Percentiles rank a stretch among this genome's conserved stretches.
Evolutionary conservation across 257 asterid genomes (phyloP).

Genomic region (Solanum sparsipilum): DNA sequence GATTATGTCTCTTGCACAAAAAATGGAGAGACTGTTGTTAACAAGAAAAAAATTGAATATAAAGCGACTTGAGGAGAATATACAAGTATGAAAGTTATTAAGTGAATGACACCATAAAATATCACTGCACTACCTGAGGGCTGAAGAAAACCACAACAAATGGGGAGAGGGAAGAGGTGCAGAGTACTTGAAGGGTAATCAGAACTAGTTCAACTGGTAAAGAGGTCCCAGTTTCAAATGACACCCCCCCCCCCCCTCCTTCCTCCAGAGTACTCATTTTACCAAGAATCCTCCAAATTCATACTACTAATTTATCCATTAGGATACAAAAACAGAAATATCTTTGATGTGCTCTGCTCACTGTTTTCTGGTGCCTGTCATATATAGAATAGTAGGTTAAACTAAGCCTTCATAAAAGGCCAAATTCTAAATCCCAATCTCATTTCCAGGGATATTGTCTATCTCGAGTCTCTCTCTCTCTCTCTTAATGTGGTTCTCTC

Average conservation of each 20-base stretch:
- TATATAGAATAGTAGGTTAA: not conserved
- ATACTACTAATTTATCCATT: not conserved
- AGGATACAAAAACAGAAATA: not conserved
- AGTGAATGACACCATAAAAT: not conserved
- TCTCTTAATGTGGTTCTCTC: not conserved
- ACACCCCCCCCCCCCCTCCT: not conserved
- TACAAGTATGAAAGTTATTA: not conserved
- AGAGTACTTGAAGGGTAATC: not conserved
- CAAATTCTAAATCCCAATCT: not conserved
- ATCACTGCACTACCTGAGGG: not conserved
- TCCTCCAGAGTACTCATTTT: not conserved
- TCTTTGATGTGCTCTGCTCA: not conserved
- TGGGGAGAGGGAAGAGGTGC: not conserved
- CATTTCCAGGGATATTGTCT: not conserved
- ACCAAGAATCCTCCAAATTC: not conserved
- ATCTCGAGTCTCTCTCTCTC: not conserved
- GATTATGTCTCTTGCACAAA: not conserved
- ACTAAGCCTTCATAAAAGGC: not conserved
- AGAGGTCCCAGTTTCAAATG: not conserved
- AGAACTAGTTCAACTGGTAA: not conserved
- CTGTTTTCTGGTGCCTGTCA: not conserved
- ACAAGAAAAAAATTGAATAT: not conserved
- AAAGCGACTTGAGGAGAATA: not conserved
- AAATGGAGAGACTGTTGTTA: not conserved
- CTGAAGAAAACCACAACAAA: not conserved